Base-by-base conservation (phyloP, 768 basidiomycete species). In the Macrolepiota albuminosa region DNA sequence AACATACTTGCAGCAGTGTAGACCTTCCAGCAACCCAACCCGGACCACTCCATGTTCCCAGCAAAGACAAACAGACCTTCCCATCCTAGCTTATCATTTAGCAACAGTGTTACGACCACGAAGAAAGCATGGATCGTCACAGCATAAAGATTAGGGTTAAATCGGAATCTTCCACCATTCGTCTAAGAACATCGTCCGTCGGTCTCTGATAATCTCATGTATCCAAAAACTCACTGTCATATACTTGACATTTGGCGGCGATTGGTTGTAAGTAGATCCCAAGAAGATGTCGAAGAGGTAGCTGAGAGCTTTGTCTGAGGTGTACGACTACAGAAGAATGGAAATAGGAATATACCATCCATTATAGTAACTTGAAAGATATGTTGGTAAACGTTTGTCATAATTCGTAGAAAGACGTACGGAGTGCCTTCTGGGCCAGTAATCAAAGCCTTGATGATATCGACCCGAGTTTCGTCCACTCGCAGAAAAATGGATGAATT, bases 91-190 rank as follows among this genome's bases (percentile, higher is more conserved):
- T n/a, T 34, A 14, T 59, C 24, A 49, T 24, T 54, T 1, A 54
- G 21, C 9, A 21, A 42, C 11, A n/a, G 6, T 8, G 11, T 42
- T 43, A 4, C 18, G 31, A 36, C 6, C 1, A 16, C 26, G 24
- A 16, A 16, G 8, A 34, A 55, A 9, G 6, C 42, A 42, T 40
- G 49, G 36, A 47, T 16, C 36, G 83, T 66, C 70, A 89, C 91
- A 56, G 93, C 93, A 71, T 95, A 98, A 36, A 97, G 78, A 72
- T 97, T 98, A 3, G 95, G 95, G 66, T 97, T 97, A 75, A 96
- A 94, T 47, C 95, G 84, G 72, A 76, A 95, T 73, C 88, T 92
- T 36, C 93, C 93, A 7, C 89, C 91, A 62, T 91, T 88, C 1
- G 93, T 95, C 89, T 93, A 58, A 61, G 47, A 48, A 43, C 21